Evolutionary conservation across 2,329 filamentous ascomycete genomes (phyloP).

Genomic region (Plenodomus biglobosus): DNA sequence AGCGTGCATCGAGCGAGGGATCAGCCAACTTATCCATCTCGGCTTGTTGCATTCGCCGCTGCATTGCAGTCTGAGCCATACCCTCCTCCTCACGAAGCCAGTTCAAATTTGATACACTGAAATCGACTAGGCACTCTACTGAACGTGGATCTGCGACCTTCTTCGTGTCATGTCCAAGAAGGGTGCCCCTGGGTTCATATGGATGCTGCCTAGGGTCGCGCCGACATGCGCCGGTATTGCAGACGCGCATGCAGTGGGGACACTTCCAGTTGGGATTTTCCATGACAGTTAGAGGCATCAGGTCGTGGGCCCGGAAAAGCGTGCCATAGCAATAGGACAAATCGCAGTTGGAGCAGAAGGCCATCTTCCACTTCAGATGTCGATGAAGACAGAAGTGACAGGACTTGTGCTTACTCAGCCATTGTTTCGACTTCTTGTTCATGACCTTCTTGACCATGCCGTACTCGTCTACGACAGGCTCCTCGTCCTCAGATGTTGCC

Average conservation of each 20-base stretch:
- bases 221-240: conserved; percentile 81
- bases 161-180: conserved; percentile 87
- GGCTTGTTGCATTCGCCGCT: conserved; percentile 56
- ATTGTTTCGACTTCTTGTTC: conserved; percentile 58
- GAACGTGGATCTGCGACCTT: conserved; percentile 89
- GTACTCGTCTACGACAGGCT: conserved; percentile 65
- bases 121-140: conserved; percentile 87
- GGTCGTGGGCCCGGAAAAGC: conserved; percentile 86
- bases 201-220: conserved; percentile 68
- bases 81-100: conserved; percentile 68
- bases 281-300: conserved; percentile 81
- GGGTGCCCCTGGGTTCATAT: conserved; percentile 82
- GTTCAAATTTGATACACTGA: conserved; percentile 80
- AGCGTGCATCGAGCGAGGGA: conserved; percentile 49
- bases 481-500: conserved; percentile 51
- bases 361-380: conserved; percentile 82
- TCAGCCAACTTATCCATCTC: conserved; percentile 54
- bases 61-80: conserved; percentile 49
- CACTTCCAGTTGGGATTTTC: conserved; percentile 83
- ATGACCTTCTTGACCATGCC: conserved; percentile 64
- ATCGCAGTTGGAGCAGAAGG: conserved; percentile 74
- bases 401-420: conserved; percentile 52
- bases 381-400: conserved; percentile 85
- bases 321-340: conserved; percentile 90
- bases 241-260: conserved; percentile 81